phyloP scores from a whole-genome alignment of 108 stramenopile genomes.

The Heterococcus sp. region DNA sequence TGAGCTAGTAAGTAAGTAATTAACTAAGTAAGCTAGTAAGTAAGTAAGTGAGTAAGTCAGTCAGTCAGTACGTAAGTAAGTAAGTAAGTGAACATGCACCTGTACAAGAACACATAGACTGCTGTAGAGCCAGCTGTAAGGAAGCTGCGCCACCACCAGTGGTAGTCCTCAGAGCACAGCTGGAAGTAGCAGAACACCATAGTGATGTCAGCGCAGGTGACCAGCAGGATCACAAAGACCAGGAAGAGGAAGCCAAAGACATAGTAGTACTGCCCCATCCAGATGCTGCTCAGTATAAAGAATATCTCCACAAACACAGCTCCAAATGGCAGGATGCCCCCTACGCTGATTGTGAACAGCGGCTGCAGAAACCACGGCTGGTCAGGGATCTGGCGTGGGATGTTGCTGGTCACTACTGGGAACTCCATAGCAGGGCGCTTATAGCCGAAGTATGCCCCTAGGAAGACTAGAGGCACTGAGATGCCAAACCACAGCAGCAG shows the following conservation, averaged over 20 bases:
- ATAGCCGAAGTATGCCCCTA: slow-evolving; percentile 96
- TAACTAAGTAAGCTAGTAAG: too few species aligned
- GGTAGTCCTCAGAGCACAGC: slow-evolving; percentile 95
- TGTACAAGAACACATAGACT: slow-evolving; percentile 88
- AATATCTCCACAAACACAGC: slow-evolving; percentile 97
- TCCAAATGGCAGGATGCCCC: slow-evolving; percentile 95
- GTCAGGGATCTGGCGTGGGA: slow-evolving; percentile 74
- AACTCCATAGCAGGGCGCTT: slow-evolving; percentile 86
- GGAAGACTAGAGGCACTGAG: slow-evolving; percentile 87
- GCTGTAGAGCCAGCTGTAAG: slow-evolving; percentile 86
- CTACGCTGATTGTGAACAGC: slow-evolving; percentile 71
- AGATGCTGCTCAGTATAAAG: slow-evolving; percentile 96
- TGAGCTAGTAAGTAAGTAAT: too few species aligned
- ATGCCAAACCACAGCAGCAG: slow-evolving; percentile 91
- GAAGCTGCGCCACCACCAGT: slow-evolving; percentile 99
- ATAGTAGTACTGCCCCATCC: slow-evolving; percentile 98
- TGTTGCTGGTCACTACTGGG: slow-evolving; percentile 72
- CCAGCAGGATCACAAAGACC: slow-evolving; percentile 81
- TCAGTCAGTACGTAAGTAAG: too few species aligned
- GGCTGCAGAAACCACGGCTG: slow-evolving; percentile 74
- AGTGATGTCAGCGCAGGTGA: slow-evolving; percentile 90
- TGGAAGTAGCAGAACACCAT: slow-evolving; percentile 97
- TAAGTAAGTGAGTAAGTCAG: too few species aligned
- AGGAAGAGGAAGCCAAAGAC: slow-evolving; percentile 97
- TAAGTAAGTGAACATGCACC: too few species aligned